A percentile compares a stretch with the other conserved stretches of the same genome.
Conservation (phyloP, 352 stramenopile genomes). For the Phytophthora meadii region DNA sequence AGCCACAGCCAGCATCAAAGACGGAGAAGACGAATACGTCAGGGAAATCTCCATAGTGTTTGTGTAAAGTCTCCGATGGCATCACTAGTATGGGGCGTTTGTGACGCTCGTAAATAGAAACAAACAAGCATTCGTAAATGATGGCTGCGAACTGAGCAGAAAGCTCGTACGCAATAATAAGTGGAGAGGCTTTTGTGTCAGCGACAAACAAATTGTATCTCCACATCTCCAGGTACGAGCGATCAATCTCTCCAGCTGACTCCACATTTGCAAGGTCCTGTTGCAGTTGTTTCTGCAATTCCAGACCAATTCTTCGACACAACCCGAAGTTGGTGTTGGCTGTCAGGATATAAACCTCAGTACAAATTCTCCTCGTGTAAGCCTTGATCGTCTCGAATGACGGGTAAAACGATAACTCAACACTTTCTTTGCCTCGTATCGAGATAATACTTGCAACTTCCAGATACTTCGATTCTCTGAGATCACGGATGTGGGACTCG, state of each 20-base stretch:
- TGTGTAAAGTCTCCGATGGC: constrained; percentile 17
- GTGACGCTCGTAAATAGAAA: constrained; percentile 20
- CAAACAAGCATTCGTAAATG: constrained; percentile 47
- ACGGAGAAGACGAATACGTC: constrained; percentile 58
- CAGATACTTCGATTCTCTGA: constrained; percentile 9
- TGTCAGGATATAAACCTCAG: not conserved
- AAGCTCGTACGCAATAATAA: constrained; percentile 33
- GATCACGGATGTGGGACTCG: constrained; percentile 32
- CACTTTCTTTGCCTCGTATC: not conserved
- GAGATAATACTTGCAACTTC: constrained; percentile 21
- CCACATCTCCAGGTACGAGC: constrained; percentile 33
- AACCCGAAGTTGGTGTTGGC: not conserved
- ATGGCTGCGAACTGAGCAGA: constrained; percentile 4
- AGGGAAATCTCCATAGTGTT: constrained; percentile 13
- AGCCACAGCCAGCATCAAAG: constrained; percentile 16
- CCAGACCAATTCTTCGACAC: constrained; percentile 1
- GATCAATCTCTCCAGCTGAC: constrained; percentile 1
- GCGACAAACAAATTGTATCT: constrained; percentile 36
- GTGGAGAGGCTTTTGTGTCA: constrained; percentile 12
- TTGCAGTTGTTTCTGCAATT: constrained; percentile 16
- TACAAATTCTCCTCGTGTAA: constrained; percentile 23
- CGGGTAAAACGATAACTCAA: constrained; percentile 23
- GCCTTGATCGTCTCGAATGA: constrained; percentile 16
- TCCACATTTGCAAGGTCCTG: not conserved
- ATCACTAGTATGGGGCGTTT: constrained; percentile 41